Conservation (phyloP, 352 stramenopile genomes). For the Phytophthora citricola region DNA sequence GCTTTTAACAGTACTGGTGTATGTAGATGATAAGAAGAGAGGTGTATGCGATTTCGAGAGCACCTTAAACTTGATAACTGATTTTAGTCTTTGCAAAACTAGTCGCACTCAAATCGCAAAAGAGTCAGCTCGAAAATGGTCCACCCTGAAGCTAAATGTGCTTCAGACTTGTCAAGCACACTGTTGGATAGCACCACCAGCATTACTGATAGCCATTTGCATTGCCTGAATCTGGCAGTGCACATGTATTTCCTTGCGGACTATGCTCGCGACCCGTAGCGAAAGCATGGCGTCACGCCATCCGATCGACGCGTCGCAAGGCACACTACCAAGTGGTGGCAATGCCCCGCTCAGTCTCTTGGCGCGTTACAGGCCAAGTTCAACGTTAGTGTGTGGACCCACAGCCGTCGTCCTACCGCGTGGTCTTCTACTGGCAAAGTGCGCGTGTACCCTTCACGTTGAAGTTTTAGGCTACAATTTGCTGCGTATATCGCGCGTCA, state of each 20-base stretch:
- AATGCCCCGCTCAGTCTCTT: not conserved
- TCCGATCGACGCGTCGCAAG: conserved; percentile 17
- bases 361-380: conserved; percentile 12
- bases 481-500: too few species aligned
- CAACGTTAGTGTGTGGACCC: conserved; percentile 11
- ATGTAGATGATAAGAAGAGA: not conserved
- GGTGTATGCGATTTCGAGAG: not conserved
- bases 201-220: not conserved
- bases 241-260: too few species aligned
- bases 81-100: conserved; percentile 9
- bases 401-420: conserved; percentile 9
- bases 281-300: not conserved
- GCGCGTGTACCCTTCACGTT: conserved; percentile 12
- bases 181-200: not conserved
- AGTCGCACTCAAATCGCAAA: conserved; percentile 19
- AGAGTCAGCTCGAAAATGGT: conserved; percentile 9
- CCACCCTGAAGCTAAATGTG: not conserved
- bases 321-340: conserved; percentile 23
- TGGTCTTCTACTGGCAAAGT: conserved; percentile 3
- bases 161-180: too few species aligned
- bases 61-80: not conserved
- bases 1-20: too few species aligned
- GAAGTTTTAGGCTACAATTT: not conserved
- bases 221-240: too few species aligned
- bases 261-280: not conserved